phyloP scores from a whole-genome alignment of 2,329 filamentous ascomycete genomes.

The Pseudohalonectria lignicola region DNA sequence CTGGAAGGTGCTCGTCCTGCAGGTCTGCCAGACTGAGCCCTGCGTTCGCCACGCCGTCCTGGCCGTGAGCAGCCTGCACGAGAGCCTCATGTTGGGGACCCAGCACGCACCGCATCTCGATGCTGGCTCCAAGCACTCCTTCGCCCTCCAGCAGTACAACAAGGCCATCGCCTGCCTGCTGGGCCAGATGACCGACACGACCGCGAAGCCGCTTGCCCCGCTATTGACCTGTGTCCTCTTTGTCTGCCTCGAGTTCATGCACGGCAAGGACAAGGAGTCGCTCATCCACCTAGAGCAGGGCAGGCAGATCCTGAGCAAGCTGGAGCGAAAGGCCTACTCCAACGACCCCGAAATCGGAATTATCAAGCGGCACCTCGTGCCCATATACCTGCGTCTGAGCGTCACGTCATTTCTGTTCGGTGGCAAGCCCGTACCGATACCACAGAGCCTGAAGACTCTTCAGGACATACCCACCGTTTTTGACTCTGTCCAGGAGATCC shows the following conservation, averaged over 20 bases:
- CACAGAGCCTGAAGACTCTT: conserved; percentile 18
- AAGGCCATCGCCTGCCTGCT: conserved; percentile 7
- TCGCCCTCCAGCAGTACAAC: conserved; percentile 10
- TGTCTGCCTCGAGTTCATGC: conserved; percentile 42
- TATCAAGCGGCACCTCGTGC: conserved; percentile 27
- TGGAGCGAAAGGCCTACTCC: conserved; percentile 14
- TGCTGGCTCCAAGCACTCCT: conserved; percentile 2
- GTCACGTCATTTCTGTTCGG: conserved; percentile 29
- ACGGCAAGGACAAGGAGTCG: conserved; percentile 33
- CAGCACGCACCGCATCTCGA: not conserved
- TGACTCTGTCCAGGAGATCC: conserved; percentile 17
- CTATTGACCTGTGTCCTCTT: conserved; percentile 13
- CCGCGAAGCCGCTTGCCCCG: conserved; percentile 2
- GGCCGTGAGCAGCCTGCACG: conserved; percentile 17
- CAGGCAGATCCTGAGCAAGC: conserved; percentile 24
- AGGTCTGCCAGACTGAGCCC: conserved; percentile 15
- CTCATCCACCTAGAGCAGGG: conserved; percentile 33
- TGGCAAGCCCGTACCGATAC: conserved; percentile 22
- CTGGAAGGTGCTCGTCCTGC: conserved; percentile 16
- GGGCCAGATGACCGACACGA: conserved; percentile 3
- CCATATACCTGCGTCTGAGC: conserved; percentile 31
- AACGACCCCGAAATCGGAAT: conserved; percentile 20
- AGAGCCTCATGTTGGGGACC: conserved; percentile 8
- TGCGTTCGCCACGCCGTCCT: conserved; percentile 18
- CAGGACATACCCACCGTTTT: conserved; percentile 18